These are phyloP conservation scores for Suillus americanus DNA, from an alignment of 768 basidiomycete genomes.

Conservation along the genomic window DNA sequence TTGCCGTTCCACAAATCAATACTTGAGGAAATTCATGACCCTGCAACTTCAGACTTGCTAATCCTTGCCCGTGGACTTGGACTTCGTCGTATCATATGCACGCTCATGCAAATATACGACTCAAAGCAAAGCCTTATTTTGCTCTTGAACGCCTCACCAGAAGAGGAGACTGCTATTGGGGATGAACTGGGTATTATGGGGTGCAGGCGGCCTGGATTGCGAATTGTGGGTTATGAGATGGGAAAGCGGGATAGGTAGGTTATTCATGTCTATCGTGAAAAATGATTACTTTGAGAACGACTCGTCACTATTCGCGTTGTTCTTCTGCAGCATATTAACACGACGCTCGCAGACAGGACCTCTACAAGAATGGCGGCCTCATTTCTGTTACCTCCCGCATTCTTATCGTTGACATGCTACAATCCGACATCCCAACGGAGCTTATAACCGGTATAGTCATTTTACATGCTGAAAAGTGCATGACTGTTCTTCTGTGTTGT, in stretches of 20 bases:
- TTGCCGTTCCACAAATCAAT: slow-evolving; percentile 71
- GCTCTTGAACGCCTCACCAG: slow-evolving; percentile 78
- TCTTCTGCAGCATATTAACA: slow-evolving; percentile 2
- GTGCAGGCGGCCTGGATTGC: slow-evolving; percentile 80
- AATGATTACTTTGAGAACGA: background rate
- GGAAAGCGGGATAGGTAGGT: slow-evolving; percentile 74
- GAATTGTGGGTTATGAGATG: slow-evolving; percentile 82
- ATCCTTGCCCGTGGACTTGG: slow-evolving; percentile 91
- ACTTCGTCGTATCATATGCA: slow-evolving; percentile 77
- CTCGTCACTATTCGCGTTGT: background rate
- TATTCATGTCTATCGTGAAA: background rate
- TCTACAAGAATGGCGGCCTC: slow-evolving; percentile 88
- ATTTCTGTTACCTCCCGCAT: slow-evolving; percentile 93
- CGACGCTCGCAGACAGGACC: slow-evolving; percentile 57
- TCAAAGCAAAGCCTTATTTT: slow-evolving; percentile 80
- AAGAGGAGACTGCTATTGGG: slow-evolving; percentile 89
- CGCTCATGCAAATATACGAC: slow-evolving; percentile 91
- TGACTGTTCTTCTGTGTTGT: background rate
- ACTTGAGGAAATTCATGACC: slow-evolving; percentile 70
- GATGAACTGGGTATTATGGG: slow-evolving; percentile 94
- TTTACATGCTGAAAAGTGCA: slow-evolving; percentile 87
- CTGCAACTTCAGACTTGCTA: slow-evolving; percentile 68
- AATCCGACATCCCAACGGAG: slow-evolving; percentile 78
- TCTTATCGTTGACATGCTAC: slow-evolving; percentile 92
- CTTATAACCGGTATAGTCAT: slow-evolving; percentile 89